Evolutionary conservation across 2,329 filamentous ascomycete genomes (phyloP).

Genomic region (Taxawa tesnikishii): DNA sequence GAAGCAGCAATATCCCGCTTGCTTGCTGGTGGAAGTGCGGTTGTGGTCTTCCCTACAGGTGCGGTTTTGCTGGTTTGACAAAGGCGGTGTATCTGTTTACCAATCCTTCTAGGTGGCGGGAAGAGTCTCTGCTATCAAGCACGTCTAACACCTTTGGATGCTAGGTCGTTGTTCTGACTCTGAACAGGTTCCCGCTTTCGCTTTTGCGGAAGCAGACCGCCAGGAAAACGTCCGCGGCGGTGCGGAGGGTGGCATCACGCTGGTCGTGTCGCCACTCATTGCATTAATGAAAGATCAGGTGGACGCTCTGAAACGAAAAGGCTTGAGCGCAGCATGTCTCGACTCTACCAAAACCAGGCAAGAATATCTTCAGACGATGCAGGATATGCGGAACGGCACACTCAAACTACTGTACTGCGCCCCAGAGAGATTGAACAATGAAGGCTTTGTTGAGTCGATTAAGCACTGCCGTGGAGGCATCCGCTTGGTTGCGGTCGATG

Average conservation of each 20-base stretch:
- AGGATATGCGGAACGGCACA: slow-evolving; percentile 34
- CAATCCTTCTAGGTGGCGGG: no score
- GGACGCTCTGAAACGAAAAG: slow-evolving; percentile 37
- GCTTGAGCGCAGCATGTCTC: slow-evolving; percentile 41
- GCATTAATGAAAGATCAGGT: slow-evolving; percentile 51
- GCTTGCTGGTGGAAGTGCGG: slow-evolving; percentile 29
- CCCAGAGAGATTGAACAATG: slow-evolving; percentile 49
- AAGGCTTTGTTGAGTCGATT: slow-evolving; percentile 45
- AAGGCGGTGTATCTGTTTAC: no score
- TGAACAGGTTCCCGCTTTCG: slow-evolving; percentile 31
- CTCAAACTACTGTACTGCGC: slow-evolving; percentile 46
- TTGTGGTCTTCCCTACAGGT: slow-evolving; percentile 31
- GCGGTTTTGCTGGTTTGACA: no score
- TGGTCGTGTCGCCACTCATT: slow-evolving; percentile 45
- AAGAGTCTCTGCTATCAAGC: slow-evolving; percentile 33
- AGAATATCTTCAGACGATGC: slow-evolving; percentile 26
- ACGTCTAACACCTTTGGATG: no score
- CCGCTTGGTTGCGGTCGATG: slow-evolving; percentile 44
- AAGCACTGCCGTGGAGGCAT: slow-evolving; percentile 43
- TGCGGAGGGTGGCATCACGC: slow-evolving; percentile 36
- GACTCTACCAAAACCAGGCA: slow-evolving; percentile 42
- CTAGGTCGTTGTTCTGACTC: no score
- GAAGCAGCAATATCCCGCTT: slow-evolving; percentile 30
- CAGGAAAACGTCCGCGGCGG: slow-evolving; percentile 20
- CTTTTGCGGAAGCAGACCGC: slow-evolving; percentile 28